These are phyloP conservation scores for Tuber umbilicatum DNA, from an alignment of 495 filamentous ascomycete species.

Conservation along the genomic window DNA sequence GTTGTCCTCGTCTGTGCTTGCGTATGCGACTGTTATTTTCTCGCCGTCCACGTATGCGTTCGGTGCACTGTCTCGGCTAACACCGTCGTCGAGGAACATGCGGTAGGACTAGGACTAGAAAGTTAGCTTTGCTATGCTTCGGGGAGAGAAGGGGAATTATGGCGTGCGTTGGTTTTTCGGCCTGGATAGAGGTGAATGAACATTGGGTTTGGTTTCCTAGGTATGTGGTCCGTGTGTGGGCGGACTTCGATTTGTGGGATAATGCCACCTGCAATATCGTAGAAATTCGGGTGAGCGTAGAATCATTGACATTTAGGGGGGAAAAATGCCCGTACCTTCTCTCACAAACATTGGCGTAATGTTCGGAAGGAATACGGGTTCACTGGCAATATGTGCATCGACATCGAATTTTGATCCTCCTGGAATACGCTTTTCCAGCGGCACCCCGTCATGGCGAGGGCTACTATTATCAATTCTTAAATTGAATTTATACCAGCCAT, in stretches of 20 bases:
- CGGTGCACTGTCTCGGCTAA: constrained; percentile 19
- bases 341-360: constrained; percentile 25
- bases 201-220: constrained; percentile 11
- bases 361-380: constrained; percentile 7
- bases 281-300: not conserved
- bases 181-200: constrained; percentile 19
- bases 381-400: constrained; percentile 18
- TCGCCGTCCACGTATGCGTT: constrained; percentile 9
- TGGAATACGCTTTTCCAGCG: not conserved
- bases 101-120: constrained; percentile 10
- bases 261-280: constrained; percentile 10
- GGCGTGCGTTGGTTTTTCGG: constrained; percentile 1
- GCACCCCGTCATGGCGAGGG: not conserved
- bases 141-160: not conserved
- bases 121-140: constrained; percentile 1
- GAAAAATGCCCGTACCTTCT: constrained; percentile 8
- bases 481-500: constrained; percentile 22
- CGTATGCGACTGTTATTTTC: not conserved
- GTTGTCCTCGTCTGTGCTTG: not conserved
- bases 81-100: constrained; percentile 23
- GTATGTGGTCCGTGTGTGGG: constrained; percentile 6
- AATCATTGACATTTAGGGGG: not conserved
- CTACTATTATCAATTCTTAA: constrained; percentile 5
- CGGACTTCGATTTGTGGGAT: constrained; percentile 23
- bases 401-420: constrained; percentile 23